Conservation (phyloP, 2,329 filamentous ascomycete species). For the Geosmithia putterillii region DNA sequence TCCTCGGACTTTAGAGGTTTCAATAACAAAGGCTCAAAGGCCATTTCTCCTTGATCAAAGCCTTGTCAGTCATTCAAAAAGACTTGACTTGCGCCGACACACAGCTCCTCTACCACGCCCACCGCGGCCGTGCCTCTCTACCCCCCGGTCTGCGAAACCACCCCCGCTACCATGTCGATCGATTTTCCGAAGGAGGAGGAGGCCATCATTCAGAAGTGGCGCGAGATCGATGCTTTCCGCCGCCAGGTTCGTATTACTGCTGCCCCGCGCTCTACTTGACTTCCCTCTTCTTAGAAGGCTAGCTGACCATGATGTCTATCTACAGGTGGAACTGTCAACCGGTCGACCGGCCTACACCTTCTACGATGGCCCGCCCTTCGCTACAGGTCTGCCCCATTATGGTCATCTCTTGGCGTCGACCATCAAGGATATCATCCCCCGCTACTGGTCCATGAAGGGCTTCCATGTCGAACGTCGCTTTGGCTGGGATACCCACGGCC, state of each 20-base stretch:
- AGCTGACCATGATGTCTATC: background rate
- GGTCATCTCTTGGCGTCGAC: constrained; percentile 78
- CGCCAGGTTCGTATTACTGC: constrained; percentile 46
- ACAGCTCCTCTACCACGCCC: background rate
- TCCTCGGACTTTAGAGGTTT: background rate
- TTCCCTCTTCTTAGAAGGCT: background rate
- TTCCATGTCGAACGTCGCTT: constrained; percentile 86
- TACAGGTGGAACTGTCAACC: constrained; percentile 64
- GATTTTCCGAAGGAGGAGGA: constrained; percentile 90
- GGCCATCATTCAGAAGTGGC: constrained; percentile 73
- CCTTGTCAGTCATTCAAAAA: background rate
- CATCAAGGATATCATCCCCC: constrained; percentile 92
- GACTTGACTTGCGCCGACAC: background rate
- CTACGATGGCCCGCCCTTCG: constrained; percentile 78
- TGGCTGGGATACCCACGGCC: constrained; percentile 88
- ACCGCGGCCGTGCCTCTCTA: background rate
- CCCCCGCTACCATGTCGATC: constrained; percentile 53
- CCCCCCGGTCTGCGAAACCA: background rate
- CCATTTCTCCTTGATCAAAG: background rate
- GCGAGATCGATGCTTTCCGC: constrained; percentile 83
- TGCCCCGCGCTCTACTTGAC: background rate
- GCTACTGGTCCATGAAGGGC: constrained; percentile 97
- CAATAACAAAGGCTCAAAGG: background rate
- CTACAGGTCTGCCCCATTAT: constrained; percentile 56
- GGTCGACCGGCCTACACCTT: constrained; percentile 82